phyloP scores from a whole-genome alignment of 352 stramenopile species.

The Pythium aphanidermatum region DNA sequence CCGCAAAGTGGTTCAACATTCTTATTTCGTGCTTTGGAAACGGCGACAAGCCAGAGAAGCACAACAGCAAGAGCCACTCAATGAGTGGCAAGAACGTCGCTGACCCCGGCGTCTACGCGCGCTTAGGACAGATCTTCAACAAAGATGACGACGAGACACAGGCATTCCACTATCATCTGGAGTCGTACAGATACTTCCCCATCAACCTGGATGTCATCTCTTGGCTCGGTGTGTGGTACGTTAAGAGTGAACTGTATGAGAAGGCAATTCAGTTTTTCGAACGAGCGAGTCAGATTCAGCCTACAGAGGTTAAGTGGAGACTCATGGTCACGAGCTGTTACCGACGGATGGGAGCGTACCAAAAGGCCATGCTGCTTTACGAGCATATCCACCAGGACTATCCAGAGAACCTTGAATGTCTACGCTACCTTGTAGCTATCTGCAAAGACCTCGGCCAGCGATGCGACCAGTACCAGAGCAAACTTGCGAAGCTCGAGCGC shows the following conservation, averaged over 20 bases:
- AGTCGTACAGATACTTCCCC: constrained; percentile 94
- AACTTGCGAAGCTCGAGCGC: constrained; percentile 88
- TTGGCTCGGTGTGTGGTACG: constrained; percentile 96
- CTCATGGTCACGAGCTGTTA: constrained; percentile 97
- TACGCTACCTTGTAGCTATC: constrained; percentile 89
- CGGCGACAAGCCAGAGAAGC: constrained; percentile 48
- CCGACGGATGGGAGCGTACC: constrained; percentile 90
- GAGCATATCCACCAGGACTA: constrained; percentile 93
- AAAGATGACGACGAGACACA: constrained; percentile 92
- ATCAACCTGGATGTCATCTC: constrained; percentile 96
- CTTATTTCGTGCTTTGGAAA: constrained; percentile 89
- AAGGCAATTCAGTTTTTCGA: constrained; percentile 97
- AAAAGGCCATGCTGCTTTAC: constrained; percentile 91
- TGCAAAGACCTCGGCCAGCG: constrained; percentile 92
- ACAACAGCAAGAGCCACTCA: constrained; percentile 19
- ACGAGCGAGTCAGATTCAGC: constrained; percentile 91
- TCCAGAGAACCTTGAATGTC: constrained; percentile 92
- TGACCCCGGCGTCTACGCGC: constrained; percentile 72
- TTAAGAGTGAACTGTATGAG: constrained; percentile 96
- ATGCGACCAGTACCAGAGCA: constrained; percentile 91
- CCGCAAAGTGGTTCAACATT: constrained; percentile 94
- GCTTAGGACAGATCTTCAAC: constrained; percentile 93
- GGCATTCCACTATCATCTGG: constrained; percentile 94
- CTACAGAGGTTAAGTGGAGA: constrained; percentile 94
- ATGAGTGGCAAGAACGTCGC: constrained; percentile 53